Conservation (phyloP, 2,329 filamentous ascomycete genomes). For the Lachnellula hyalina region DNA sequence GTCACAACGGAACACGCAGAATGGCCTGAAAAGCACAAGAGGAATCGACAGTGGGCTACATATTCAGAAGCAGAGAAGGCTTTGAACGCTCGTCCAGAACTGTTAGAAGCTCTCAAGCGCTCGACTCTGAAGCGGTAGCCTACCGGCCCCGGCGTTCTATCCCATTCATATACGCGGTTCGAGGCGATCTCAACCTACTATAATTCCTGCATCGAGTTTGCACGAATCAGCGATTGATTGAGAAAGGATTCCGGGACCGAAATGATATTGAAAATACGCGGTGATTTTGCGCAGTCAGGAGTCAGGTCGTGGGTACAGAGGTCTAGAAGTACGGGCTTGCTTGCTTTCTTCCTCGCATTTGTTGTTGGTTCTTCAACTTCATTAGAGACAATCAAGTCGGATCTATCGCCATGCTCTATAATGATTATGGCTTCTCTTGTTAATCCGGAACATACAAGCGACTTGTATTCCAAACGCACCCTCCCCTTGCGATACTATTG, state of each 20-base stretch:
- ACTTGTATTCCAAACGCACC: background rate
- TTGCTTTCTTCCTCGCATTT: constrained; percentile 23
- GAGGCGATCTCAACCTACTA: constrained; percentile 1
- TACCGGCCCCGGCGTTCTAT: constrained; percentile 34
- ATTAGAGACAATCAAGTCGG: constrained; percentile 32
- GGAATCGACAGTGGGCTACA: constrained; percentile 83
- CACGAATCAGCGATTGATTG: constrained; percentile 12
- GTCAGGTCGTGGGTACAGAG: constrained; percentile 12
- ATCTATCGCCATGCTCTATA: constrained; percentile 27
- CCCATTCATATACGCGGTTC: constrained; percentile 8
- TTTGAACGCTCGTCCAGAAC: constrained; percentile 73
- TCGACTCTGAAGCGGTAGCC: constrained; percentile 42
- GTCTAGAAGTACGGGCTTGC: constrained; percentile 19
- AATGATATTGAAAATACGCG: constrained; percentile 18
- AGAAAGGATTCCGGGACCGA: constrained; percentile 26
- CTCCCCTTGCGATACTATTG: background rate
- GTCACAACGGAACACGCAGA: constrained; percentile 78
- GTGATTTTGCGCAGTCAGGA: constrained; percentile 19
- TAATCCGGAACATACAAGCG: constrained; percentile 14
- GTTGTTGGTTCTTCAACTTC: constrained; percentile 25
- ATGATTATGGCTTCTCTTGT: constrained; percentile 19
- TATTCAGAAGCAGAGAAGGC: constrained; percentile 76
- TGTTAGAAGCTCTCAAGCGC: constrained; percentile 77
- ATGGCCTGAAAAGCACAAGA: constrained; percentile 94
- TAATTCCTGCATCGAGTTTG: constrained; percentile 3